Conservation (phyloP, 106 monocot species). For the Posidonia australis region DNA sequence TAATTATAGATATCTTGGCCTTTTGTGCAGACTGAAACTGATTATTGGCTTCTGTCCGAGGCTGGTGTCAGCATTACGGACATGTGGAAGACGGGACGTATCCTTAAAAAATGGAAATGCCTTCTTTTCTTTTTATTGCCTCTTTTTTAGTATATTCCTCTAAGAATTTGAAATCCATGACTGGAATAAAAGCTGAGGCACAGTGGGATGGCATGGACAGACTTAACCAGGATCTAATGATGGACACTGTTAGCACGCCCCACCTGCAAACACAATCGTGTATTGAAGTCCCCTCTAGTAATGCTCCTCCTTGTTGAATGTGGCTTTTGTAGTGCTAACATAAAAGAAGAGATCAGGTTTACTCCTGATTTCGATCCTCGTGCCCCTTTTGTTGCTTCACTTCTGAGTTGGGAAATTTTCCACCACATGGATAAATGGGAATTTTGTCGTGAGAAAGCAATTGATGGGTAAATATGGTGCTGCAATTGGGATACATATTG, state of each 20-base stretch:
- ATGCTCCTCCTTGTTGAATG: background rate
- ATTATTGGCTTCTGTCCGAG: constrained; percentile 66
- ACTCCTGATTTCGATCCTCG: no score
- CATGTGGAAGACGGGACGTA: constrained; percentile 45
- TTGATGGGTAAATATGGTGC: background rate
- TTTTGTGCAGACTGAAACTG: constrained; percentile 42
- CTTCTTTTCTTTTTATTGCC: background rate
- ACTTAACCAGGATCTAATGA: constrained; percentile 20
- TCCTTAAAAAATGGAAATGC: constrained; percentile 14
- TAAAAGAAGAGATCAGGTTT: no score
- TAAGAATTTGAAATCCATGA: constrained; percentile 2
- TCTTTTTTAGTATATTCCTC: background rate
- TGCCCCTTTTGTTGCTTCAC: background rate
- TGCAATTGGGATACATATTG: background rate
- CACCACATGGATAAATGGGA: background rate
- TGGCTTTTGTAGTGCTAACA: background rate
- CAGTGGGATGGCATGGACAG: constrained; percentile 31
- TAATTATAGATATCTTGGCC: background rate
- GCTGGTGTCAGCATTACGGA: constrained; percentile 48
- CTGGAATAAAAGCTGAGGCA: constrained; percentile 12
- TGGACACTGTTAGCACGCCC: constrained; percentile 13
- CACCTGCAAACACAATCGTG: constrained; percentile 20
- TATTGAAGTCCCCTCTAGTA: constrained; percentile 11
- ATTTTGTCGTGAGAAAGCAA: background rate
- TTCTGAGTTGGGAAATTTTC: background rate